Evolutionary conservation across 805 yeast species (phyloP).

Genomic region (Helenozyma baotianmanensis): DNA sequence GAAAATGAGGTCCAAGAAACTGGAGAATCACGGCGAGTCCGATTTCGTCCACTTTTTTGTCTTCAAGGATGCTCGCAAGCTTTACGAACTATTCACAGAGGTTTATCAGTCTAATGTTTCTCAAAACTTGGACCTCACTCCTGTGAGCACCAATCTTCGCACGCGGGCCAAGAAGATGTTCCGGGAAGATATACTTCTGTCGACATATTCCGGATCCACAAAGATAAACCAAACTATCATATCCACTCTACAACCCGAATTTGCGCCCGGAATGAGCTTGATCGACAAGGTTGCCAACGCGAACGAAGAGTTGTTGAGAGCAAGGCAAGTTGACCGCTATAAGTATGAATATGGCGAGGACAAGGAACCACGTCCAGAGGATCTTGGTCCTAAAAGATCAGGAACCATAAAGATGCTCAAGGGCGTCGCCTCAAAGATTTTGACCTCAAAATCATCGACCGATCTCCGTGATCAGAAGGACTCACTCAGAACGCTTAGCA

Average conservation of each 20-base stretch:
- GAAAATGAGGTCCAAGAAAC: slow-evolving; percentile 4
- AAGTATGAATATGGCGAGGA: too few species aligned
- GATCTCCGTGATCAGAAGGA: too few species aligned
- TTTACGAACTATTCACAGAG: slow-evolving; percentile 37
- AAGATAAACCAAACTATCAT: slow-evolving; percentile 1
- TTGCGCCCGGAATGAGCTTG: slow-evolving; percentile 7
- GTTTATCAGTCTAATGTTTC: slow-evolving; percentile 13
- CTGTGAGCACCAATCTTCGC: slow-evolving; percentile 1
- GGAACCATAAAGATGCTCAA: too few species aligned
- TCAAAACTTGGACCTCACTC: background rate
- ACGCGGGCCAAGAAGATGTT: slow-evolving; percentile 5
- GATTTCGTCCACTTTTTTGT: slow-evolving; percentile 54
- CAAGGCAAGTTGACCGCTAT: slow-evolving; percentile 1
- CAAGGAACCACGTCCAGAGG: too few species aligned
- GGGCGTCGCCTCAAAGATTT: too few species aligned
- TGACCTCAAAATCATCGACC: too few species aligned
- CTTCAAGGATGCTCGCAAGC: slow-evolving; percentile 45
- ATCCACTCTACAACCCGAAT: slow-evolving; percentile 13
- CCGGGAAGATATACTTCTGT: slow-evolving; percentile 4
- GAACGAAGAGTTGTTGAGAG: slow-evolving; percentile 6
- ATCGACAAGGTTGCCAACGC: slow-evolving; percentile 12
- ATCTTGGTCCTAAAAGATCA: too few species aligned
- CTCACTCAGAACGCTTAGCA: too few species aligned
- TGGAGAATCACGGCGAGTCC: background rate
- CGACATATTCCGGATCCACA: slow-evolving; percentile 1